Conservation (phyloP, 306 rosid genomes). For the Prunus kanzakura region DNA sequence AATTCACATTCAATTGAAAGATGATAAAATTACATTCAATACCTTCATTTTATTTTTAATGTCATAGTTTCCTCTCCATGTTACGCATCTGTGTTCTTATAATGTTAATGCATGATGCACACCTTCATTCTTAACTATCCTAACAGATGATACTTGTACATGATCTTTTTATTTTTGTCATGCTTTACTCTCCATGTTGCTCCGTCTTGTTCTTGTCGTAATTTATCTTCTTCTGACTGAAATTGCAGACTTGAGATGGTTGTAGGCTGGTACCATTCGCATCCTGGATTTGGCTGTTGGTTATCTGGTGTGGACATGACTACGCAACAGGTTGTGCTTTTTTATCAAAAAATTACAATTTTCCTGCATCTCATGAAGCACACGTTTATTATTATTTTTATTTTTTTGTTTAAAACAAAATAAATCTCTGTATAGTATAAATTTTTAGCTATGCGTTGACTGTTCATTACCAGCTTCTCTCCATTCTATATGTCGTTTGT, state of each 20-base stretch:
- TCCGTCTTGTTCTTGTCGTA: background rate
- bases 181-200: background rate
- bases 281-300: slow-evolving; percentile 99
- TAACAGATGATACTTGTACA: background rate
- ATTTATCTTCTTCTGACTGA: background rate
- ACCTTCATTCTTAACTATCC: background rate
- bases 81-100: background rate
- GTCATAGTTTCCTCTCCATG: background rate
- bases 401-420: too few species aligned
- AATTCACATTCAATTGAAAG: too few species aligned
- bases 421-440: background rate
- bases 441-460: background rate
- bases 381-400: background rate
- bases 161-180: too few species aligned
- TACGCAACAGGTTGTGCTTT: slow-evolving; percentile 75
- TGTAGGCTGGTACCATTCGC: slow-evolving; percentile 96
- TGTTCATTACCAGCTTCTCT: too few species aligned
- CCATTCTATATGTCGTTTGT: too few species aligned
- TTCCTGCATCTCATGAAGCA: background rate
- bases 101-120: background rate
- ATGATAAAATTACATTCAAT: too few species aligned
- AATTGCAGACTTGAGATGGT: slow-evolving; percentile 92
- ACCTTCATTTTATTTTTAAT: too few species aligned
- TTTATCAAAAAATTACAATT: background rate
- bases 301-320: slow-evolving; percentile 94